Base-by-base conservation (phyloP, 768 basidiomycete genomes). In the Suillus hirtellus region DNA sequence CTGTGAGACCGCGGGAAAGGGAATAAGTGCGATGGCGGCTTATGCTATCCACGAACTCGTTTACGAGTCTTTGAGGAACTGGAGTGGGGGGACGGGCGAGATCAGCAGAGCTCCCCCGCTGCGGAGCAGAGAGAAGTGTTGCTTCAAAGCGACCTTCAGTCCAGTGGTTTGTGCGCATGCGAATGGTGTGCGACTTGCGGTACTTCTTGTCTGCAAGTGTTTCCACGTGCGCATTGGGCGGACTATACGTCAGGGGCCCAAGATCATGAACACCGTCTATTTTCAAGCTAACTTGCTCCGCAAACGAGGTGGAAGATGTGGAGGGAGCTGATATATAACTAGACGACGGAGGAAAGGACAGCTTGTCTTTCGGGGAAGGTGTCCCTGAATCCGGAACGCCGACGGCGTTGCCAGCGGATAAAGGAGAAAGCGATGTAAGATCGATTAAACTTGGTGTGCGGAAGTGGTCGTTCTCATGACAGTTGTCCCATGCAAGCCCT, bases 111-210 rank as follows among this genome's bases (percentile, higher is more conserved):
- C n/a, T 60, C 63, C 47, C 11, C 40, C 47, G 58, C 11, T 60
- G 63, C 19, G 68, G 70, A 19, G 59, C 31, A 4, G 68, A 68
- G 24, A 77, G 66, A 8, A 77, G 70, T 1, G 75, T 75, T 62
- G 77, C 76, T 43, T 73, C 73, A 63, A 87, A 84, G 54, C 87
- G 80, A 27, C 83, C 82, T 67, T 85, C 83, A 43, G 80, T 81
- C 87, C 85, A 89, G 34, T 81, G 82, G 55, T 75, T 75, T 49
- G 88, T 89, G 44, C 88, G 82, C 69, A 82, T 79, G 24, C 83
- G 83, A 27, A 89, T 75, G 17, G 85, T 88, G 63, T 81, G 75
- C 7, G 81, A 80, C 53, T 83, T 75, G 59, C 79, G 75, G 5
- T 67, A 71, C 50, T 72, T 72, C 60, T 65, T 75, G 50, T 75